Percentiles rank a stretch among this genome's conserved stretches.
These are phyloP conservation scores for Lecanicillium sp. DNA, from an alignment of 2,329 filamentous ascomycete genomes.

Conservation along the genomic window DNA sequence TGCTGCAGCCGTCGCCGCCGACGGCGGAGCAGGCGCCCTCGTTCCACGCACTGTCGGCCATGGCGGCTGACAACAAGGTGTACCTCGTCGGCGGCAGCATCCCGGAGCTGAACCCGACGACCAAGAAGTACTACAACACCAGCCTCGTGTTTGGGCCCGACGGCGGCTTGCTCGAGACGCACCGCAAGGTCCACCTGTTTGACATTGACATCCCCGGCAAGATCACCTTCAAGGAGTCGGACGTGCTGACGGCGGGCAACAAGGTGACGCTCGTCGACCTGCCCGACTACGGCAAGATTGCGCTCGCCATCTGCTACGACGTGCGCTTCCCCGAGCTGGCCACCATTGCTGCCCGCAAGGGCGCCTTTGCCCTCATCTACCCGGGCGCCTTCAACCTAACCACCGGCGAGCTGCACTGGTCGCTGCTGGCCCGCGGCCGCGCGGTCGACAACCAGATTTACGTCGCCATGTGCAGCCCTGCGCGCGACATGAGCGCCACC, in stretches of 20 bases:
- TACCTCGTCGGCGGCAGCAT: conserved; percentile 91
- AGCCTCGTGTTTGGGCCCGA: conserved; percentile 72
- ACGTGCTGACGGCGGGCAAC: conserved; percentile 79
- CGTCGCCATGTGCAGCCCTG: conserved; percentile 86
- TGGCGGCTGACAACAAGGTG: conserved; percentile 69
- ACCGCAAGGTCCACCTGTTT: conserved; percentile 93
- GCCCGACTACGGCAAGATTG: conserved; percentile 81
- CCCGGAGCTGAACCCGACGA: conserved; percentile 60
- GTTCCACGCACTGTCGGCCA: conserved; percentile 72
- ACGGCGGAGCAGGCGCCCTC: conserved; percentile 64
- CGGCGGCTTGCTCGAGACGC: conserved; percentile 74
- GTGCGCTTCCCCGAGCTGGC: conserved; percentile 93
- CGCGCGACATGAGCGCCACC: conserved; percentile 64
- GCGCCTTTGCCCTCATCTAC: conserved; percentile 83
- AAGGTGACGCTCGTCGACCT: conserved; percentile 79
- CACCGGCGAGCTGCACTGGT: conserved; percentile 89
- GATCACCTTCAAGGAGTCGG: conserved; percentile 85
- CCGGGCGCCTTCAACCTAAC: conserved; percentile 97
- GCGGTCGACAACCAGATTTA: conserved; percentile 94
- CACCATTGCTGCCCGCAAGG: conserved; percentile 76
- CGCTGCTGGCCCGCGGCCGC: conserved; percentile 69
- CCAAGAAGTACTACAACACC: conserved; percentile 79
- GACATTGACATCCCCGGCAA: conserved; percentile 96
- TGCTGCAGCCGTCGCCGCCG: conserved; percentile 70
- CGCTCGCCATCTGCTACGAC: conserved; percentile 93